Conservation (phyloP, 331 rosid genomes). For the Arachis monticola region DNA sequence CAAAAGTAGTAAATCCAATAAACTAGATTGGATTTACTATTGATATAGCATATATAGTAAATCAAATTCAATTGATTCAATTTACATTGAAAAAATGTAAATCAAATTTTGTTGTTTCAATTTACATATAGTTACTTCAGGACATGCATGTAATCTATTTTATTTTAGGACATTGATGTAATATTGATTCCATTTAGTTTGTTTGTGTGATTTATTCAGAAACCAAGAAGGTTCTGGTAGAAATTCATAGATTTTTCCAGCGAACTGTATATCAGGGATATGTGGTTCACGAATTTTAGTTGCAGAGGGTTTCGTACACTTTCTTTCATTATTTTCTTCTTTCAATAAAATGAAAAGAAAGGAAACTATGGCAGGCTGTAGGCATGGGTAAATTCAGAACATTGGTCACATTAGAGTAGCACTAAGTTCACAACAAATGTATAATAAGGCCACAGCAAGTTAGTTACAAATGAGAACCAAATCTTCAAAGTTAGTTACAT, state of each 20-base stretch:
- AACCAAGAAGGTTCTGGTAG: constrained; percentile 81
- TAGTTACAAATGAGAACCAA: neutral
- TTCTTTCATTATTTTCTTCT: constrained; percentile 59
- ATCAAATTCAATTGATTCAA: too few relatives aligned
- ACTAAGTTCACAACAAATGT: constrained; percentile 7
- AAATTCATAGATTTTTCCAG: constrained; percentile 66
- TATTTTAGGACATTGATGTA: too few relatives aligned
- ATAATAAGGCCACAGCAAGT: constrained; percentile 13
- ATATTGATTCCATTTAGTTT: too few relatives aligned
- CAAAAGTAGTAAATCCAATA: too few relatives aligned
- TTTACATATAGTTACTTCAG: too few relatives aligned
- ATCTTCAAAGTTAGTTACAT: too few relatives aligned
- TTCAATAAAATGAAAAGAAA: neutral
- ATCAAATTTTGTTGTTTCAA: too few relatives aligned
- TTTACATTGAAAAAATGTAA: too few relatives aligned
- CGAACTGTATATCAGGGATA: constrained; percentile 75
- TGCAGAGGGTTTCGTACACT: constrained; percentile 75
- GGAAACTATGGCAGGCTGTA: neutral
- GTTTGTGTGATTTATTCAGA: constrained; percentile 12
- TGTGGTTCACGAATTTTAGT: constrained; percentile 83
- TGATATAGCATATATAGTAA: too few relatives aligned
- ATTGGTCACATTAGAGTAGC: neutral
- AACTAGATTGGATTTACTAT: too few relatives aligned
- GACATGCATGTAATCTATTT: too few relatives aligned
- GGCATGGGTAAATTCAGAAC: constrained; percentile 1